Percentiles rank a stretch among this genome's conserved stretches.
phyloP scores from a whole-genome alignment of 805 yeast species.

The Limtongozyma cylindracea region DNA sequence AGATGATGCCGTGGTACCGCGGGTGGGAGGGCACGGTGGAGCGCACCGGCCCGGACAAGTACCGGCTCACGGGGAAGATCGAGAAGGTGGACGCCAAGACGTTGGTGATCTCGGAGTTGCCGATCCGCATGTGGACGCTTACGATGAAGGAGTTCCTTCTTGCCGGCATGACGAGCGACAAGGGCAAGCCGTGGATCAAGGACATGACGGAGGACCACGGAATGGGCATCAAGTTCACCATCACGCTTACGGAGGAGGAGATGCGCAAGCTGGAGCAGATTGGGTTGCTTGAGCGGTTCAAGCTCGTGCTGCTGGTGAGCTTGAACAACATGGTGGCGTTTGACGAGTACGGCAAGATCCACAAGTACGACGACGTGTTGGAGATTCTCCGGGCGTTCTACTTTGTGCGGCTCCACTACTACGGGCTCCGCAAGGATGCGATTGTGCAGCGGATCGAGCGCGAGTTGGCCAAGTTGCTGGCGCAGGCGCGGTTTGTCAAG shows the following conservation, averaged over 20 bases:
- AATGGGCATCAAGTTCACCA: conserved; percentile 50
- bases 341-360: conserved; percentile 71
- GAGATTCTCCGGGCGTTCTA: conserved; percentile 73
- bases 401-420: conserved; percentile 65
- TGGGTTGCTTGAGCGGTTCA: conserved; percentile 73
- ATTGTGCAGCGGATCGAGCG: conserved; percentile 43
- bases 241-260: conserved; percentile 52
- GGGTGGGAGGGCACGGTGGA: conserved; percentile 85
- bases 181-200: conserved; percentile 72
- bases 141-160: conserved; percentile 69
- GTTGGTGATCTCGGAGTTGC: conserved; percentile 76
- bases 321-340: conserved; percentile 88
- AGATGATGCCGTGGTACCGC: conserved; percentile 80
- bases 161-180: conserved; percentile 59
- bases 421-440: conserved; percentile 75
- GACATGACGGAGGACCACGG: conserved; percentile 93
- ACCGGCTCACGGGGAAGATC: conserved; percentile 53
- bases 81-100: conserved; percentile 62
- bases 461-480: conserved; percentile 46
- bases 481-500: conserved; percentile 81
- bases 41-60: conserved; percentile 36
- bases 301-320: conserved; percentile 39
- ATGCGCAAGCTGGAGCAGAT: conserved; percentile 54
- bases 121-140: conserved; percentile 81
- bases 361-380: conserved; percentile 48